Conservation (phyloP, 345 rosid genomes). For the Carallia pectinifolia region DNA sequence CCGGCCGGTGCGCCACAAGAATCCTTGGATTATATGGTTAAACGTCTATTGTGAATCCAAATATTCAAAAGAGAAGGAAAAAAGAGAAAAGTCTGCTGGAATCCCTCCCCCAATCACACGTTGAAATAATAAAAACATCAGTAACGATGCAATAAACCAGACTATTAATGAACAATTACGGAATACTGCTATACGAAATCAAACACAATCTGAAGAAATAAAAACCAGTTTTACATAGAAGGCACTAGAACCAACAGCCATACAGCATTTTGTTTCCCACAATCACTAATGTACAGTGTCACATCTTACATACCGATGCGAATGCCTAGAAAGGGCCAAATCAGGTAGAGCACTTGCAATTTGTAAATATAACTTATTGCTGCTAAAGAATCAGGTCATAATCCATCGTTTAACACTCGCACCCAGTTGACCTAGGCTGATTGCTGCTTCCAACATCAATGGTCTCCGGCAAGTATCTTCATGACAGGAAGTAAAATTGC, state of each 20-base stretch:
- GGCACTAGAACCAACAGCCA: slow-evolving; percentile 12
- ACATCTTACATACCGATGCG: slow-evolving; percentile 20
- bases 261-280: slow-evolving; percentile 21
- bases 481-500: slow-evolving; percentile 6
- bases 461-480: slow-evolving; percentile 68
- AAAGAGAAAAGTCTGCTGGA: no score
- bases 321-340: slow-evolving; percentile 25
- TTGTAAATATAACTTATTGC: slow-evolving; percentile 12
- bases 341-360: slow-evolving; percentile 16
- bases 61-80: no score
- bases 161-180: background rate
- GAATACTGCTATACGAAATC: slow-evolving; percentile 6
- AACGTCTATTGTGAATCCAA: no score
- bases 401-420: slow-evolving; percentile 43
- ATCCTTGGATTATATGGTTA: no score
- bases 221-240: slow-evolving; percentile 12
- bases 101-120: background rate
- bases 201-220: slow-evolving; percentile 17
- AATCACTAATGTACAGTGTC: slow-evolving; percentile 42
- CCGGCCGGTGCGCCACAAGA: no score
- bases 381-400: slow-evolving; percentile 16
- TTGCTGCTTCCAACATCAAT: slow-evolving; percentile 61
- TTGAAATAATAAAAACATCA: background rate
- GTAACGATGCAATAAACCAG: background rate
- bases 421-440: slow-evolving; percentile 57